Base-by-base conservation (phyloP, 2,329 filamentous ascomycete species). In the Diaporthe eres region DNA sequence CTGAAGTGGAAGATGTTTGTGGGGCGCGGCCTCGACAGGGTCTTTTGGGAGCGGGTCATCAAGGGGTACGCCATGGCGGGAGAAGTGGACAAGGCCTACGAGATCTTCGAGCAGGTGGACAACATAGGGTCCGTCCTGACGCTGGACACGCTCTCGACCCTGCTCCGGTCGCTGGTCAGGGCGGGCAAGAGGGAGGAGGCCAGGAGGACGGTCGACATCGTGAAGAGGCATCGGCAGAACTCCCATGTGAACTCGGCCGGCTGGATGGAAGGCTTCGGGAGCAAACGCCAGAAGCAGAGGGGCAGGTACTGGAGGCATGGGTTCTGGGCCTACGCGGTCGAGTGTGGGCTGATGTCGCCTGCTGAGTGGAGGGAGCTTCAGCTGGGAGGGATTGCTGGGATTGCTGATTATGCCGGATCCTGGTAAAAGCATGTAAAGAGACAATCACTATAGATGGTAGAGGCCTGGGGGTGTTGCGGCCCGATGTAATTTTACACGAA, bases 31-130 rank as follows among this genome's bases (percentile, higher is more conserved):
- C 80, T 87, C 3, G 93, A 95, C 82, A 86, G 87, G 77, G 87
- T 92, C 19, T 91, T 95, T 79, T 95, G 92, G 88, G 93, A 94
- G 82, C 89, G 92, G 72, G 87, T 93, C 77, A 89, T 95, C 77
- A 90, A 91, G 80, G 93, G 92, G 1, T 94, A 93, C 81, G 90
- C 92, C 10, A 78, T 83, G 17, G 83, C 85, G 13, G 89, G 89
- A 61, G 87, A 92, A 75, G 83, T 87, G 0, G 82, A 82, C 47
- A 85, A 83, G 44, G 90, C 91, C 2, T 84, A 90, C 79, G 81
- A 80, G 65, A 83, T 90, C 53, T 89, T 90, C 78, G 82, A 86
- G 70, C 83, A 85, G 76, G 83, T 90, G 25, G 80, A 84, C 72
- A 80, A 80, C 8, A 81, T 84, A 15, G 83, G 86, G 37, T 83